Conservation (phyloP, 495 filamentous ascomycete genomes). For the Penicillium coprophilum region DNA sequence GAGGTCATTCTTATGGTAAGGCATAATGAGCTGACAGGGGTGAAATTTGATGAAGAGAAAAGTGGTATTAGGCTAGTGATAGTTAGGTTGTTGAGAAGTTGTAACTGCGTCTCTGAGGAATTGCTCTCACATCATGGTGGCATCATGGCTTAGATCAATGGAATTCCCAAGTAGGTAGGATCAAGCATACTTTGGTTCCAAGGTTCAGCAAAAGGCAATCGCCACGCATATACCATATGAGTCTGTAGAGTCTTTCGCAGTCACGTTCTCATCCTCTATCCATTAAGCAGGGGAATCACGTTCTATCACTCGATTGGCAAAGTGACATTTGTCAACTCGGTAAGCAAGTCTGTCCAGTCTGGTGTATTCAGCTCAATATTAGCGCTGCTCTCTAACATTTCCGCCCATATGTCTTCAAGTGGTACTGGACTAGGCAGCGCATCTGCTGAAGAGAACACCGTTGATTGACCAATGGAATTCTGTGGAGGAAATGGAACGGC, state of each 20-base stretch:
- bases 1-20: constrained; percentile 28
- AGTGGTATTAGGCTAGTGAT: not conserved
- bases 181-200: constrained; percentile 3
- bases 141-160: constrained; percentile 17
- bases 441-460: not conserved
- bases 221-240: not conserved
- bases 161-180: not conserved
- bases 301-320: constrained; percentile 12
- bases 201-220: not conserved
- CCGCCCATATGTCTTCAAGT: constrained; percentile 39
- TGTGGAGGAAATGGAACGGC: not conserved
- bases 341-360: constrained; percentile 38
- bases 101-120: not conserved
- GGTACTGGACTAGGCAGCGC: constrained; percentile 2
- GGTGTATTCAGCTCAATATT: constrained; percentile 23
- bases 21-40: constrained; percentile 8
- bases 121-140: constrained; percentile 19
- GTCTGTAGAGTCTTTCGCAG: not conserved
- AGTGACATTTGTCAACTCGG: constrained; percentile 31
- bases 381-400: constrained; percentile 35
- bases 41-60: not conserved
- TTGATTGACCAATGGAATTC: not conserved
- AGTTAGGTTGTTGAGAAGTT: not conserved
- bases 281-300: not conserved
- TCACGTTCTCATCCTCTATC: not conserved